Conservation (phyloP, 768 basidiomycete genomes). For the Mycena chlorophos region DNA sequence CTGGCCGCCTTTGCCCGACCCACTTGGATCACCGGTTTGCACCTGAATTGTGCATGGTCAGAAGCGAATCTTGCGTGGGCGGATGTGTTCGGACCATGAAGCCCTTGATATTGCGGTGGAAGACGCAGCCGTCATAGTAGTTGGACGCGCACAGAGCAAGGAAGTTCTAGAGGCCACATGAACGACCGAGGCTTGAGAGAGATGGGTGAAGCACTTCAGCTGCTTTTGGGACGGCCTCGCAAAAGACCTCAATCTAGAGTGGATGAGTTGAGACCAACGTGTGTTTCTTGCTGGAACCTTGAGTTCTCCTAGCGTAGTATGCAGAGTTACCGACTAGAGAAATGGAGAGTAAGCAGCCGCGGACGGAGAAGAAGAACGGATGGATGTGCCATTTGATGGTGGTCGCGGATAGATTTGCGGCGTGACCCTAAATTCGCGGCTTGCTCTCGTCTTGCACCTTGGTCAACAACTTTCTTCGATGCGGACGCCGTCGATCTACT, state of each 20-base stretch:
- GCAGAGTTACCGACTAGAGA: constrained; percentile 84
- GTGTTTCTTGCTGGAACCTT: constrained; percentile 54
- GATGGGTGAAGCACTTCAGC: constrained; percentile 77
- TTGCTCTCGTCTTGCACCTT: constrained; percentile 34
- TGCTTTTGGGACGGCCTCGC: constrained; percentile 92
- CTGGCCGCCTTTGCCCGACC: constrained; percentile 94
- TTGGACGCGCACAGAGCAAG: constrained; percentile 90
- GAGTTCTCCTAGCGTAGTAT: constrained; percentile 92
- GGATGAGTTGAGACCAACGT: neutral
- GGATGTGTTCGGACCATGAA: no score
- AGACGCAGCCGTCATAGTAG: constrained; percentile 81
- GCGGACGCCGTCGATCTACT: constrained; percentile 72
- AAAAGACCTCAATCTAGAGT: constrained; percentile 89
- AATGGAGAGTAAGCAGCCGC: constrained; percentile 8
- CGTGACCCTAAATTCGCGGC: no score
- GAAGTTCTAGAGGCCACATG: constrained; percentile 69
- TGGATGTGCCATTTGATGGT: constrained; percentile 17
- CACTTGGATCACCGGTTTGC: constrained; percentile 90
- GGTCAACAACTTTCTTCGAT: constrained; percentile 48
- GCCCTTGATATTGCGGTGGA: constrained; percentile 92
- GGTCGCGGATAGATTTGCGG: neutral
- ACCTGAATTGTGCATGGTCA: no score
- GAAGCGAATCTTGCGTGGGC: no score
- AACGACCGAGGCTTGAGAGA: constrained; percentile 12
- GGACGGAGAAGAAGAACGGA: constrained; percentile 24